Evolutionary conservation across 2,329 filamentous ascomycete genomes (phyloP).

Genomic region (Penicillium sp.): DNA sequence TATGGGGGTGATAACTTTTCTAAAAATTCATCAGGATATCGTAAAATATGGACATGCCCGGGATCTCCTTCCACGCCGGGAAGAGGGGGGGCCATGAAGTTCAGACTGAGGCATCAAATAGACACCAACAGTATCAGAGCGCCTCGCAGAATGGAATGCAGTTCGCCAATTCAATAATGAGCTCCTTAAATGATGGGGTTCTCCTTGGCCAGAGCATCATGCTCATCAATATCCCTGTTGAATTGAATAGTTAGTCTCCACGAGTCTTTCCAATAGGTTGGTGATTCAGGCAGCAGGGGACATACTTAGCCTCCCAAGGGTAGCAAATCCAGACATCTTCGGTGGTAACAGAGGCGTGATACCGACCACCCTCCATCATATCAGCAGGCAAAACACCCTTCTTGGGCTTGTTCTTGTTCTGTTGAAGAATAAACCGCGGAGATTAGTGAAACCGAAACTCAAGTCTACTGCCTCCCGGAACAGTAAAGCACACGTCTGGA

Average conservation of each 20-base stretch:
- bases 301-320: constrained; percentile 87
- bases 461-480: background rate
- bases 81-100: constrained; percentile 8
- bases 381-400: constrained; percentile 81
- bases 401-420: constrained; percentile 98
- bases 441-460: too few species aligned
- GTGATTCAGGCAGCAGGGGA: constrained; percentile 23
- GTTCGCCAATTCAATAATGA: constrained; percentile 22
- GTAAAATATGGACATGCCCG: constrained; percentile 28
- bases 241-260: background rate
- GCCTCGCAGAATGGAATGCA: constrained; percentile 24
- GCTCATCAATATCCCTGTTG: constrained; percentile 84
- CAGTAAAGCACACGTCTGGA: background rate
- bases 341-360: constrained; percentile 84
- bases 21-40: constrained; percentile 32
- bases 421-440: constrained; percentile 5
- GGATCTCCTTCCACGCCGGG: constrained; percentile 16
- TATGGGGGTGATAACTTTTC: constrained; percentile 17
- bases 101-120: constrained; percentile 13
- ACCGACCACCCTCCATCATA: constrained; percentile 73
- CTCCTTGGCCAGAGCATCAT: constrained; percentile 70
- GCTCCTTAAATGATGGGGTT: constrained; percentile 37
- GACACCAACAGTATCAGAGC: constrained; percentile 20
- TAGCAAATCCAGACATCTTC: constrained; percentile 99
- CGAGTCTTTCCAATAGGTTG: background rate